Base-by-base conservation (phyloP, 257 asterid species). In the Verbena officinalis region DNA sequence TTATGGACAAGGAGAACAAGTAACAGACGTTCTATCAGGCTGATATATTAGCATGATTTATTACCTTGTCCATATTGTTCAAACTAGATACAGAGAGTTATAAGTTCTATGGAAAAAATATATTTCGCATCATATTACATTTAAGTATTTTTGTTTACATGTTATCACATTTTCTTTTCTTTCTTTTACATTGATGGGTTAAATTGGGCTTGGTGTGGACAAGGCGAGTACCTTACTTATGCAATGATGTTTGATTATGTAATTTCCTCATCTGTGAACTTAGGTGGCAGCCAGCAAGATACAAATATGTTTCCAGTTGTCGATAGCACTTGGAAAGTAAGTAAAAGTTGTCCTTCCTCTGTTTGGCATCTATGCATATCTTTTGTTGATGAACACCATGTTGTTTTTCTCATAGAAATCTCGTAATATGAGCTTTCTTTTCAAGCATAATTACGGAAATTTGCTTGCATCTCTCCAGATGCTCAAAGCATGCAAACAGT, bases 291-390 rank as follows among this genome's bases (percentile, higher is more conserved):
- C 60, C 88, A 83, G 74, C 80, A 85, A 14, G 98, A 86, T 64
- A 72, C 87, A 62, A 80, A 75, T 75, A 51, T 91, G 78, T 91
- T 91, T 68, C 98, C 98, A 16, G 97, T 84, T 58, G 98, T 87
- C 10, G 92, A 83, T 72, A 89, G 98, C 82, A 70, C 91, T 69
- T 91, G 98, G 96, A 91, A 83, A 67, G 87, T 81, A 72, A 36
- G 86, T 74, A 71, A 69, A 44, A 55, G 33, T 9, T 36, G 44
- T 56, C 55, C 55, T 70, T 36, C 65, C 33, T 34, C 1, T 59
- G 58, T 72, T 69, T 42, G 14, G 46, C 42, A 63, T 63, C 68
- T 57, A 33, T 58, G 42, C 22, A 33, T 17, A 43, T 33, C 58
- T 3, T 43, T 36, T 19, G 40, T 23, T 55, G 20, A 44, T 33